Base-by-base conservation (phyloP, 106 monocot species). In the Triglochin maritima region DNA sequence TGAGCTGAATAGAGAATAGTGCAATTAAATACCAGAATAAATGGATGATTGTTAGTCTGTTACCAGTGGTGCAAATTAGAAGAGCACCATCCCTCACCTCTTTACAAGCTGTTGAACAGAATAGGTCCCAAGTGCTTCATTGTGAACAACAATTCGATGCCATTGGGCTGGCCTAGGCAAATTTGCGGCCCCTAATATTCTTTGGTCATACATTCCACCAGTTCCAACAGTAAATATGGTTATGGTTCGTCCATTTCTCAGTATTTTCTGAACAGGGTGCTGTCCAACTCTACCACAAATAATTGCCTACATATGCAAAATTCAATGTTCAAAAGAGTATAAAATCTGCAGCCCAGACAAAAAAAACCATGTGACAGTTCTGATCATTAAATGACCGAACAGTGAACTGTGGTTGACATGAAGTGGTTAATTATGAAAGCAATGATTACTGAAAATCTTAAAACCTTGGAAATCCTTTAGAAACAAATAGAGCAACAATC, bases 151-250 rank as follows among this genome's bases (percentile, higher is more conserved):
- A 58, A 98, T 73, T 64, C 96, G 77, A 78, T 98, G 96, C 96
- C 96, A 98, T 58, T 98, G 96, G 69, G 81, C 88, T 68, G 96
- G 96, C 59, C 82, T 86, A 48, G 88, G 96, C 59, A 91, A 76
- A 55, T 82, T 70, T 42, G 65, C 80, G 71, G 62, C 76, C 57
- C 84, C 78, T 58, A 68, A 54, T 52, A 98, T 79, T 75, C 96
- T 81, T 61, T 98, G 96, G 44, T 98, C 96, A 77, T 54, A 98
- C 96, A 98, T 91, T 57, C 96, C 96, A 5, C 96, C 96, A 60
- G 96, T 98, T 70, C 91, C 96, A 64, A 98, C 91, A 45, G 96
- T 91, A 69, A 98, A 98, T 68, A 88, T 82, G 4, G 96, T 98
- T 17, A 98, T 74, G 44, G 96, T 88, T 17, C 65, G 69, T 6